Conservation (phyloP, 2,329 filamentous ascomycete species). For the Aureobasidium sp. region DNA sequence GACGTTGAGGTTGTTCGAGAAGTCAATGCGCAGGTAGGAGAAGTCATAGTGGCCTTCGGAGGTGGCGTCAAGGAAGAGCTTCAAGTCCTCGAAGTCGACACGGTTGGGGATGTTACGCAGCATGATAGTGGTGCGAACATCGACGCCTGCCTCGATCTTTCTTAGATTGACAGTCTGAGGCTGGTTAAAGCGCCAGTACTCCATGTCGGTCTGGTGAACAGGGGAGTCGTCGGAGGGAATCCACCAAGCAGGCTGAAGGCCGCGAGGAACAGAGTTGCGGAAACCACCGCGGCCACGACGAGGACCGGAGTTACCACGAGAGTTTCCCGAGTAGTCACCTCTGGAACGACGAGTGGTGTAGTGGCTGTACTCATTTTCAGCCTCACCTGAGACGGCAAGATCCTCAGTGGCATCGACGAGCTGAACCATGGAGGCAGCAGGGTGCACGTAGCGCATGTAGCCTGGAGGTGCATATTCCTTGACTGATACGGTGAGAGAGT, state of each 20-base stretch:
- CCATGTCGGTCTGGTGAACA: neutral
- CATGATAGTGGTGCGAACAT: conserved; percentile 60
- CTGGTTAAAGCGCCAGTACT: conserved; percentile 16
- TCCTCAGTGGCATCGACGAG: neutral
- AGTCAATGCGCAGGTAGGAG: conserved; percentile 80
- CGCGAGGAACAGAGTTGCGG: neutral
- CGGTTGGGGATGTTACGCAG: conserved; percentile 91
- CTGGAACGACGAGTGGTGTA: neutral
- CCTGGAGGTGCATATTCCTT: neutral
- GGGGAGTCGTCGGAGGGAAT: neutral
- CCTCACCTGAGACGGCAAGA: neutral
- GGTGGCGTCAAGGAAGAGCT: conserved; percentile 68
- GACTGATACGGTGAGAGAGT: neutral
- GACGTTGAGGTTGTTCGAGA: conserved; percentile 52
- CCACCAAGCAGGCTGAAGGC: neutral
- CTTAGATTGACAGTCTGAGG: conserved; percentile 31
- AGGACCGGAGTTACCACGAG: neutral
- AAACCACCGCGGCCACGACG: neutral
- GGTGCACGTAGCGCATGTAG: neutral
- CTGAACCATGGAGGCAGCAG: neutral
- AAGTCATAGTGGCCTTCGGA: conserved; percentile 85
- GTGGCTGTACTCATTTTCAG: neutral
- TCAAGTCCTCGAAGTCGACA: conserved; percentile 57
- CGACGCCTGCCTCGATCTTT: conserved; percentile 33
- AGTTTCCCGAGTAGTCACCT: neutral